A percentile compares a stretch with the other conserved stretches of the same genome.
These are phyloP conservation scores for Telfairia occidentalis DNA, from an alignment of 331 rosid species.

Conservation along the genomic window DNA sequence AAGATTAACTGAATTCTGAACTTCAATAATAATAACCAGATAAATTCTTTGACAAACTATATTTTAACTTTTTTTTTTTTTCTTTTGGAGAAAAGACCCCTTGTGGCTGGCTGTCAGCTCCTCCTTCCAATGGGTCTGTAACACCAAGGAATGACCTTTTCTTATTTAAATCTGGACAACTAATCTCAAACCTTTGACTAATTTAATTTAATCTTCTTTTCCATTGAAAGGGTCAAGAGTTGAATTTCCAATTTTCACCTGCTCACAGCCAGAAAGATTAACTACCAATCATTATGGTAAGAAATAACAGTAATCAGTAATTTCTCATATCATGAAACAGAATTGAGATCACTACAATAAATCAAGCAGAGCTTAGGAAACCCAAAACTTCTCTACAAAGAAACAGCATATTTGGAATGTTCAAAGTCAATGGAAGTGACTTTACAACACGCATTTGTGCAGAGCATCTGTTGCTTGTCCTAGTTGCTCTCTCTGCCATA, in stretches of 20 bases:
- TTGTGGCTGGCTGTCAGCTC: too few species aligned
- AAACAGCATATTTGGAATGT: slow-evolving; percentile 29
- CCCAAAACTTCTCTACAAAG: background rate
- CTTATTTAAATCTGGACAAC: background rate
- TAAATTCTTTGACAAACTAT: background rate
- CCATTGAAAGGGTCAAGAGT: slow-evolving; percentile 2
- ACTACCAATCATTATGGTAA: background rate
- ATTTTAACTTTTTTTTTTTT: too few species aligned
- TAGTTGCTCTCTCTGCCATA: slow-evolving; percentile 14
- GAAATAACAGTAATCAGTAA: background rate
- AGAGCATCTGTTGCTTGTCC: slow-evolving; percentile 30
- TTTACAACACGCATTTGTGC: slow-evolving; percentile 33
- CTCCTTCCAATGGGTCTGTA: slow-evolving; percentile 4
- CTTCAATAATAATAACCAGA: background rate
- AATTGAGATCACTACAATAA: background rate
- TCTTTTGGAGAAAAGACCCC: too few species aligned
- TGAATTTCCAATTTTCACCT: slow-evolving; percentile 2
- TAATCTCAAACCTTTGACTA: background rate
- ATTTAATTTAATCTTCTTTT: background rate
- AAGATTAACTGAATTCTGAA: background rate
- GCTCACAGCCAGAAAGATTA: background rate
- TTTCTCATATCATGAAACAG: background rate
- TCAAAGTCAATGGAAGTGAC: slow-evolving; percentile 35
- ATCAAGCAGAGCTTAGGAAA: background rate
- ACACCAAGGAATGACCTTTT: background rate